Base-by-base conservation (phyloP, 768 basidiomycete species). In the Russula earlei region DNA sequence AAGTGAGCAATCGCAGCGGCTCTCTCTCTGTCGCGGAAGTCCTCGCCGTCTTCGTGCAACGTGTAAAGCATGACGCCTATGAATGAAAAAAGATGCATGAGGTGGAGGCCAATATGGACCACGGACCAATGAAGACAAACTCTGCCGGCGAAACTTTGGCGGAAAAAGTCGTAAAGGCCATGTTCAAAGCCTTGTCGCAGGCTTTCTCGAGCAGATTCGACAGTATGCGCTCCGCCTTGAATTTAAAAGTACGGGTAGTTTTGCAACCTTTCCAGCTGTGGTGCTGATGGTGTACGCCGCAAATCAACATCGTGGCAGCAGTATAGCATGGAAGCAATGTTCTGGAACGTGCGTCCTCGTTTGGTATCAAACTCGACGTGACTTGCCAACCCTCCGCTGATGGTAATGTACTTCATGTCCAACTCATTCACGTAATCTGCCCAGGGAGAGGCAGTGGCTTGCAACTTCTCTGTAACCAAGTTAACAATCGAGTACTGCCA, bases 71-170 rank as follows among this genome's bases (percentile, higher is more conserved):
- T 67, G 20, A 89, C 80, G 54, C 87, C 89, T 90, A 52, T n/a
- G n/a, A n/a, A n/a, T n/a, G n/a, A n/a, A 44, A 33, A n/a, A 25
- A n/a, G 22, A n/a, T n/a, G 19, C 9, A 34, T 27, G 22, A 57
- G 17, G 27, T 37, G 22, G 47, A 25, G 24, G 4, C 9, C 14
- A 6, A 19, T 29, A 1, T 19, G 34, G 45, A 38, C 14, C 10
- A 69, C 75, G 58, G 64, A 90, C 90, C 87, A 38, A 89, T 82
- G 67, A 86, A 91, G 31, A 90, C 80, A 66, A 91, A 86, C 64
- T 89, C 85, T 8, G 84, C 80, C 1, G 86, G 86, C 2, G 85
- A 81, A 37, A 90, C 75, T 56, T n/a, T n/a, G n/a, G n/a, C n/a
- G n/a, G 85, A 75, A 2, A 73, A 81, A 12, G 65, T 56, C n/a